Percentiles rank a stretch among this genome's conserved stretches.
These are phyloP conservation scores for Ceratobasidium sp. DNA, from an alignment of 1,284 basidiomycete species.

Conservation along the genomic window DNA sequence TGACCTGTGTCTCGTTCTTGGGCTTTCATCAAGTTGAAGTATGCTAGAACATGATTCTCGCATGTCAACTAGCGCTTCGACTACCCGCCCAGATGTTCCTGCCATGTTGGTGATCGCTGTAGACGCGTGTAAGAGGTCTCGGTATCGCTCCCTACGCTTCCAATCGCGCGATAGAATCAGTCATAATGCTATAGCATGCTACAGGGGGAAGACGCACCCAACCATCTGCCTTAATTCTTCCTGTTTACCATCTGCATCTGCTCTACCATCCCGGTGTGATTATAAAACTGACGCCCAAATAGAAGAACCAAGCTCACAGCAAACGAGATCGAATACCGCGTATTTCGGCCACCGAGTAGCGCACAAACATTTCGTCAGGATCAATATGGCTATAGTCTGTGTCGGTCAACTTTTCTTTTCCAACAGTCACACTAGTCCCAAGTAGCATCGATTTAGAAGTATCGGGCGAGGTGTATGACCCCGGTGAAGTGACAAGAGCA, in stretches of 20 bases:
- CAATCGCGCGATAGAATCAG: constrained; percentile 58
- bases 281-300: neutral
- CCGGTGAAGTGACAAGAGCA: constrained; percentile 39
- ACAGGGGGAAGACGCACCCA: constrained; percentile 73
- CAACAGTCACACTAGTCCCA: constrained; percentile 19
- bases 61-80: constrained; percentile 71
- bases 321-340: constrained; percentile 78
- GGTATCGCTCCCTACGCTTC: constrained; percentile 90
- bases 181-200: constrained; percentile 49
- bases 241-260: constrained; percentile 91
- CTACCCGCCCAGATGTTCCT: constrained; percentile 72
- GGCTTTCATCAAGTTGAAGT: constrained; percentile 44
- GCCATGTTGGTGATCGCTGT: constrained; percentile 86
- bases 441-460: constrained; percentile 28
- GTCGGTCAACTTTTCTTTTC: constrained; percentile 44
- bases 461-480: constrained; percentile 41
- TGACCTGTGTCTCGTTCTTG: constrained; percentile 40
- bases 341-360: constrained; percentile 80
- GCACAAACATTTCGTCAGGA: constrained; percentile 85
- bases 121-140: constrained; percentile 91
- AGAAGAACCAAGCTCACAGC: constrained; percentile 63
- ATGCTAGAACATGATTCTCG: constrained; percentile 63
- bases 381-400: constrained; percentile 62
- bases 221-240: constrained; percentile 95
- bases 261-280: constrained; percentile 60